A percentile compares a stretch with the other conserved stretches of the same genome.
Conservation (phyloP, 768 basidiomycete genomes). For the Agaricus subrufescens region DNA sequence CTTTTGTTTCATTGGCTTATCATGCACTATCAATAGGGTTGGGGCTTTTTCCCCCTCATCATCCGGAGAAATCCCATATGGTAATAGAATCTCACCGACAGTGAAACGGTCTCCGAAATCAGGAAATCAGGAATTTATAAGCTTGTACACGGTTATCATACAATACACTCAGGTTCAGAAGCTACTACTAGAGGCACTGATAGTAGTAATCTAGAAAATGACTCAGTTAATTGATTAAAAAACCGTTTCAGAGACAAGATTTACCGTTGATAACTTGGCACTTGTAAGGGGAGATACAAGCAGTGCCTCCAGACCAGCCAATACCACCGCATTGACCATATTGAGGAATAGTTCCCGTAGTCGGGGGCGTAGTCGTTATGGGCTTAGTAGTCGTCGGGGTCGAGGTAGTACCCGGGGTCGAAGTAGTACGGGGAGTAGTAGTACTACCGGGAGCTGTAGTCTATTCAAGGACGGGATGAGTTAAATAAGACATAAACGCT, state of each 20-base stretch:
- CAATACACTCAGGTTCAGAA: not conserved
- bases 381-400: conserved; percentile 15
- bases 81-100: too few relatives aligned
- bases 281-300: conserved; percentile 31
- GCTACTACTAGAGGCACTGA: conserved; percentile 26
- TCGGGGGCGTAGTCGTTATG: conserved; percentile 13
- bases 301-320: conserved; percentile 33
- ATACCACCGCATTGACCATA: conserved; percentile 42
- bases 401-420: not conserved
- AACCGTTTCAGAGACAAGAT: conserved; percentile 1
- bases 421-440: not conserved
- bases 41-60: too few relatives aligned
- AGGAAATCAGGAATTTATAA: not conserved
- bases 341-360: conserved; percentile 28
- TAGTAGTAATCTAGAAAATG: conserved; percentile 27
- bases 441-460: not conserved
- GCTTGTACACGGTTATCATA: not conserved
- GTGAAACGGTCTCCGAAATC: too few relatives aligned
- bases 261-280: conserved; percentile 31
- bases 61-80: too few relatives aligned
- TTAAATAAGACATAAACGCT: not conserved
- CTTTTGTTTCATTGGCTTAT: conserved; percentile 16
- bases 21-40: not conserved
- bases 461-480: not conserved
- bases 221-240: not conserved